Percentiles rank a stretch among this genome's conserved stretches.
phyloP scores from a whole-genome alignment of 306 rosid genomes.

The Vachellia collinsii region DNA sequence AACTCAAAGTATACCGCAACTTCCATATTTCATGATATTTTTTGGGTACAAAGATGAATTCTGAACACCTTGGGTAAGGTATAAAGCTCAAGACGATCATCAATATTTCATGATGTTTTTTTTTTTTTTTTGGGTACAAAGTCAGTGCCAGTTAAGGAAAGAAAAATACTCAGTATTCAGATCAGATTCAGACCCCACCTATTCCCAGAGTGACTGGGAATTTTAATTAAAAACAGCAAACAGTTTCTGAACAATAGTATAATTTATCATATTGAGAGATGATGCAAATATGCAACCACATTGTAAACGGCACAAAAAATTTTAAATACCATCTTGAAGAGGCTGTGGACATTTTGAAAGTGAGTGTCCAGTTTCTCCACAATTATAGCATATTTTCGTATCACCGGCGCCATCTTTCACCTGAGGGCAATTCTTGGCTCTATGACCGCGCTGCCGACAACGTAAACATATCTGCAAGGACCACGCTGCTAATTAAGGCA shows the following conservation, averaged over 20 bases:
- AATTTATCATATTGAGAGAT: background rate
- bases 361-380: slow-evolving; percentile 85
- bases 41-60: background rate
- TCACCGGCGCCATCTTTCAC: slow-evolving; percentile 48
- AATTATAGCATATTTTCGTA: slow-evolving; percentile 72
- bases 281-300: background rate
- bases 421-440: slow-evolving; percentile 79
- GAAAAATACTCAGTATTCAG: background rate
- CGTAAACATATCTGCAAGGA: slow-evolving; percentile 77
- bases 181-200: background rate
- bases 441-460: slow-evolving; percentile 85
- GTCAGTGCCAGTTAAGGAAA: background rate
- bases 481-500: slow-evolving; percentile 10
- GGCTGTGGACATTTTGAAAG: slow-evolving; percentile 67
- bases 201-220: background rate
- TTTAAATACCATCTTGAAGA: slow-evolving; percentile 65
- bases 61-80: no score
- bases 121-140: background rate
- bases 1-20: no score
- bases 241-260: background rate
- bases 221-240: slow-evolving; percentile 4
- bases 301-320: background rate
- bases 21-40: background rate
- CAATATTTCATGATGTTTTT: background rate
- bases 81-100: no score